Base-by-base conservation (phyloP, 2,329 filamentous ascomycete species). In the Colletotrichum chlorophyti region DNA sequence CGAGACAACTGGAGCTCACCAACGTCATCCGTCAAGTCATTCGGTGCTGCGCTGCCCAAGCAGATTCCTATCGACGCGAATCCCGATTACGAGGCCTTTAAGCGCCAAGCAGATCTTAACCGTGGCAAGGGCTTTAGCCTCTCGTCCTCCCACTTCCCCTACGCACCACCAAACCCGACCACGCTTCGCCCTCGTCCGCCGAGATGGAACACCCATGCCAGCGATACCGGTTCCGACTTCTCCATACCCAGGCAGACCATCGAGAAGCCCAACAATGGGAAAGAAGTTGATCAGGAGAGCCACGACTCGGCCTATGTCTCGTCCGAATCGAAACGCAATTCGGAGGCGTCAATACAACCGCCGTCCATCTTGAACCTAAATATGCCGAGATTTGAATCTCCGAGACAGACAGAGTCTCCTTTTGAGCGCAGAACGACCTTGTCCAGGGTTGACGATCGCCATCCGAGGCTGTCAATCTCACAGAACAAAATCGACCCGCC, bases 41-140 rank as follows among this genome's bases (percentile, higher is more conserved):
- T 90, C 50, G 84, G 82, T 17, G 84, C 87, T 14, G 83, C 84
- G 3, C 83, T 90, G 8, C 90, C 91, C 3, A 86, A 86, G 62
- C 83, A 88, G 63, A 76, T 92, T 6, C 83, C 91, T 0, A 76
- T 91, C 47, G 90, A 94, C 66, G 85, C 88, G 29, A 93, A 93
- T 66, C 84, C 90, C 6, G 88, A 93, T n/a, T 94, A 90, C 63
- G 91, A 94, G 70, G 89, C 89, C 3, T 94, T 96, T 70, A 83
- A 82, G 65, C 85, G 82, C 63, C 88, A 92, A 67, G 83, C 86
- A n/a, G 90, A 93, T 67, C 79, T 83, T 31, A 88, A 87, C 64
- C 75, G 76, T 38, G 73, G 76, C 45, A 77, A 72, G 42, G 69
- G 74, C 0, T 85, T 85, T 64, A 79, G 71, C 29, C 71, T 88